Conservation (phyloP, 2,329 filamentous ascomycete species). For the Venturia nashicola region DNA sequence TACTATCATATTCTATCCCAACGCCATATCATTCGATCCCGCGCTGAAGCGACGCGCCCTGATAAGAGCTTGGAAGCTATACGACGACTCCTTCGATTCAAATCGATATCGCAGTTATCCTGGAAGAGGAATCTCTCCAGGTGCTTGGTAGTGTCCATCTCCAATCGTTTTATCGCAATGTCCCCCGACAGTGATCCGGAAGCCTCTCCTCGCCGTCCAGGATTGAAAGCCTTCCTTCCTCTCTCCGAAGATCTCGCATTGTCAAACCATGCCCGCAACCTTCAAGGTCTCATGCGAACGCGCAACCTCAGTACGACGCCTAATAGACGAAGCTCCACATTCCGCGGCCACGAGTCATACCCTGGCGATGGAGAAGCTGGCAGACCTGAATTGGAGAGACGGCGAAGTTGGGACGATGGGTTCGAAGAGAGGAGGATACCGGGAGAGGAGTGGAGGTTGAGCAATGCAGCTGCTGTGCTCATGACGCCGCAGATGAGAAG, state of each 20-base stretch:
- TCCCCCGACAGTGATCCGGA: neutral
- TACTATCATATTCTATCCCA: no score
- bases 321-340: neutral
- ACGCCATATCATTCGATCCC: neutral
- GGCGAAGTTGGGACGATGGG: neutral
- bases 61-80: neutral
- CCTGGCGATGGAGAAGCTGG: neutral
- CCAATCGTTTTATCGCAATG: neutral
- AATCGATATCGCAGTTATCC: no score
- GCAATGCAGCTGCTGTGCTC: conserved; percentile 29
- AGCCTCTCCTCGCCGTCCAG: neutral
- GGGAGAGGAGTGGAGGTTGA: conserved; percentile 18
- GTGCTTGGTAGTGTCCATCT: neutral
- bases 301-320: neutral
- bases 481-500: conserved; percentile 60
- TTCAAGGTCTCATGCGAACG: conserved; percentile 18
- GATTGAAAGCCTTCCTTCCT: conserved; percentile 4
- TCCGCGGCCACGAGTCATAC: neutral
- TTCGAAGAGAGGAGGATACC: neutral
- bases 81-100: neutral
- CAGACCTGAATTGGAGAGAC: neutral
- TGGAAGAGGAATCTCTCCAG: neutral
- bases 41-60: neutral
- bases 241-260: conserved; percentile 13
- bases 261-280: conserved; percentile 31